Evolutionary conservation across 2,329 filamentous ascomycete species (phyloP), one percentile per base, ranked within the genome.

Genomic region (Aureobasidium sp.): DNA sequence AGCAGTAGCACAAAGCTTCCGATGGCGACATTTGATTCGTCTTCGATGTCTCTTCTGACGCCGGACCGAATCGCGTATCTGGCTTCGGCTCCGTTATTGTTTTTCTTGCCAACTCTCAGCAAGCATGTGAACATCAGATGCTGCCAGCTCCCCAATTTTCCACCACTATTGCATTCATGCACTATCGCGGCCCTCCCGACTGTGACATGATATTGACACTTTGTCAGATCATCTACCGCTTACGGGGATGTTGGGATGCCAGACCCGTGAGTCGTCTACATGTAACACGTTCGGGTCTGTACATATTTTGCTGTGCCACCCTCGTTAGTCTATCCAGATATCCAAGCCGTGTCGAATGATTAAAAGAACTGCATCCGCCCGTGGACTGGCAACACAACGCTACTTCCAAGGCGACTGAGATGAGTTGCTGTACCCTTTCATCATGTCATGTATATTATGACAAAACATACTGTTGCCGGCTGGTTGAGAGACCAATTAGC

Each of bases 121-220:
- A 45, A 57, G 53, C 53, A 57, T 57, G 53, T 57, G 53, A 57
- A 57, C 21, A 36, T 45, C 39, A 57, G 10, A 57, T 45, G 53
- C 41, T 36, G 21, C 3, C 41, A 57, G 7, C n/a, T 29, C 13
- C 16, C 30, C 53, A n/a, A 27, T 3, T 45, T 13, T 14, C 53
- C 41, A n/a, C 14, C n/a, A 16, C 16, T 57, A 16, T 30, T 47
- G n/a, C 42, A 16, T 29, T n/a, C 14, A 37, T 8, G 42, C 32
- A 32, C 4, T 29, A 30, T 37, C 16, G 11, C 41, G 1, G 44
- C 5, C 30, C 21, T 37, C n/a, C 30, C 32, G 9, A 25, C 25
- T 21, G 41, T 34, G 13, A 14, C 30, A 14, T 57, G 29, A 27
- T 16, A 13, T 48, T 36, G 34, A 47, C 42, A 34, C n/a, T 16